Evolutionary conservation across 225 moss, liverwort and hornwort species (phyloP).

Genomic region (Bryum argenteum): DNA sequence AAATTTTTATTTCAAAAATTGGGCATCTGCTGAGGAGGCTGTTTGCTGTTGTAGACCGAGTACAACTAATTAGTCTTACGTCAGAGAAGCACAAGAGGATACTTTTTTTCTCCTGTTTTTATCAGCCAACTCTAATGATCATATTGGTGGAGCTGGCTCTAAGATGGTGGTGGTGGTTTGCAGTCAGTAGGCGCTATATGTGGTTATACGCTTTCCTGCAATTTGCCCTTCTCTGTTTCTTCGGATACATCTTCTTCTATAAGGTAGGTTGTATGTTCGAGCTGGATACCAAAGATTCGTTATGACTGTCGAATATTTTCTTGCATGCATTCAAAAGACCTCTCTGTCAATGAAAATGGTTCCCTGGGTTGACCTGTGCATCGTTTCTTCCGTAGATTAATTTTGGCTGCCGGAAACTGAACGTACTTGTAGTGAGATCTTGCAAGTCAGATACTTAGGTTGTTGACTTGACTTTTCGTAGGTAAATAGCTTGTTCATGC

Average conservation of each 20-base stretch:
- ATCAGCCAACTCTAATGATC: neutral
- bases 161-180: constrained; percentile 26
- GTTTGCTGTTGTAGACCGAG: neutral
- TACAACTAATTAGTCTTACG: neutral
- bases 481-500: neutral
- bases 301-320: neutral
- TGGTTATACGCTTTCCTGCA: constrained; percentile 43
- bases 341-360: constrained; percentile 7
- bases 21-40: constrained; percentile 1
- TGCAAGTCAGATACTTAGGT: neutral
- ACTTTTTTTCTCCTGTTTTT: neutral
- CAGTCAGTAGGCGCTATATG: constrained; percentile 36
- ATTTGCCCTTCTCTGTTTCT: constrained; percentile 33
- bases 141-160: constrained; percentile 21
- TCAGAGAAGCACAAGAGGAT: neutral
- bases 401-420: constrained; percentile 1
- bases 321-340: constrained; percentile 7
- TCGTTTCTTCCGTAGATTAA: constrained; percentile 4
- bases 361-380: neutral
- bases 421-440: neutral
- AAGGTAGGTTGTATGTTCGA: constrained; percentile 25
- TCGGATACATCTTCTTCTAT: constrained; percentile 38
- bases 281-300: neutral
- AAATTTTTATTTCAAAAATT: neutral
- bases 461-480: constrained; percentile 1